Percentiles rank a stretch among this genome's conserved stretches.
Conservation (phyloP, 352 stramenopile species). For the Globisporangium cystogenes region DNA sequence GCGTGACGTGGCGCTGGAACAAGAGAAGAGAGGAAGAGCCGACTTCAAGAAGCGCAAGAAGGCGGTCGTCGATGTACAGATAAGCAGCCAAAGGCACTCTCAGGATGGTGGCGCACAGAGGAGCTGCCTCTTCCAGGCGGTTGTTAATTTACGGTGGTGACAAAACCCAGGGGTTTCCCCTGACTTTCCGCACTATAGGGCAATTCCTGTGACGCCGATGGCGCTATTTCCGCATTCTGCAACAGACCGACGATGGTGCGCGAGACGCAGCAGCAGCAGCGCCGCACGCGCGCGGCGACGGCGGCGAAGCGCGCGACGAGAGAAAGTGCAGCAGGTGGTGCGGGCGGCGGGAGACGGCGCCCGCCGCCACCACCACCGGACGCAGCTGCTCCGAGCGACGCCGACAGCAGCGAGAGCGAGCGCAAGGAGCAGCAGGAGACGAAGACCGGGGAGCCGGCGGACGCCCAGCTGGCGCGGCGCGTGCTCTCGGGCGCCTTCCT, state of each 20-base stretch:
- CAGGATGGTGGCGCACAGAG: no score
- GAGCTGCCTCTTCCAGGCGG: no score
- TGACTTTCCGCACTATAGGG: neutral
- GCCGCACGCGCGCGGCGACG: conserved; percentile 10
- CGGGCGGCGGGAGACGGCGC: no score
- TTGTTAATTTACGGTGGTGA: neutral
- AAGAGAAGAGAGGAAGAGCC: no score
- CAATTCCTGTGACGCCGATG: no score
- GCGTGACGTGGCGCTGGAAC: neutral
- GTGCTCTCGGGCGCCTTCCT: conserved; percentile 19
- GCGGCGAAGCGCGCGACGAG: conserved; percentile 7
- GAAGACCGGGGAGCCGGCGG: neutral
- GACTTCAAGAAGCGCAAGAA: no score
- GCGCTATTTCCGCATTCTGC: neutral
- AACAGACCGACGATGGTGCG: neutral
- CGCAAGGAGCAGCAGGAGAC: no score
- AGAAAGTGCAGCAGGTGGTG: neutral
- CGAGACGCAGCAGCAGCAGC: conserved; percentile 1
- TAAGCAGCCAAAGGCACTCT: no score
- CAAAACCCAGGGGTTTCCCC: neutral
- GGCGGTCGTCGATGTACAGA: no score
- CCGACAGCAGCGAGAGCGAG: neutral
- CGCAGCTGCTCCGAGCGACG: neutral
- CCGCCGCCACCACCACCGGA: no score
- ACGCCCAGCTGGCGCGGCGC: neutral